These are phyloP conservation scores for Phytopythium delawarense DNA, from an alignment of 352 stramenopile species.

Conservation along the genomic window DNA sequence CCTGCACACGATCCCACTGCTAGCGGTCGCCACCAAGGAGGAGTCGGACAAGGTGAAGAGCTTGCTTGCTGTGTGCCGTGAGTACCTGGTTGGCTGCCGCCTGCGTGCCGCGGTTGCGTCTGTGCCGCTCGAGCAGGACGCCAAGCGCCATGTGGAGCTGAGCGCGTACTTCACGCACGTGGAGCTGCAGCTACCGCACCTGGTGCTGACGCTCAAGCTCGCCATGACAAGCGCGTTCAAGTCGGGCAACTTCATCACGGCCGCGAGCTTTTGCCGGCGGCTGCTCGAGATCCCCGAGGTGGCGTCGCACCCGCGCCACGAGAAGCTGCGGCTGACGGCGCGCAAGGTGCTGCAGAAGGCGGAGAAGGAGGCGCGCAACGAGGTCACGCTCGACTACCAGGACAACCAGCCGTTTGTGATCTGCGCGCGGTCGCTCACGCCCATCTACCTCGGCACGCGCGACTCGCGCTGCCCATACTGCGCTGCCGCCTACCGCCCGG, in stretches of 20 bases:
- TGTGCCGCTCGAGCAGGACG: slow-evolving; percentile 61
- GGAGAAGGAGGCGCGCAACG: slow-evolving; percentile 98
- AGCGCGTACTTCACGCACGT: slow-evolving; percentile 99
- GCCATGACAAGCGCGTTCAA: slow-evolving; percentile 99
- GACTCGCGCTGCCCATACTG: slow-evolving; percentile 95
- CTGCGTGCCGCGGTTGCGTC: slow-evolving; percentile 89
- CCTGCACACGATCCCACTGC: slow-evolving; percentile 93
- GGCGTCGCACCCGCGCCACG: slow-evolving; percentile 77
- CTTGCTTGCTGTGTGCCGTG: slow-evolving; percentile 93
- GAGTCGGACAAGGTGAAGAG: slow-evolving; percentile 94
- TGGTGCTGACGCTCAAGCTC: slow-evolving; percentile 98
- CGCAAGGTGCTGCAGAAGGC: slow-evolving; percentile 98
- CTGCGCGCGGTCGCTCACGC: slow-evolving; percentile 92
- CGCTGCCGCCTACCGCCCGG: slow-evolving; percentile 84
- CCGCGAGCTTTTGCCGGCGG: slow-evolving; percentile 97
- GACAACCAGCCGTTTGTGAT: slow-evolving; percentile 96
- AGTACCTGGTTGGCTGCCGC: slow-evolving; percentile 98
- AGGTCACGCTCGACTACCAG: slow-evolving; percentile 97
- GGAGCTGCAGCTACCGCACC: slow-evolving; percentile 96
- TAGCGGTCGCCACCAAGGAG: slow-evolving; percentile 90
- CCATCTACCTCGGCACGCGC: slow-evolving; percentile 92
- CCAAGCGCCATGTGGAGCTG: slow-evolving; percentile 94
- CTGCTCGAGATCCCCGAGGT: slow-evolving; percentile 98
- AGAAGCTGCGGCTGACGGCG: slow-evolving; percentile 94
- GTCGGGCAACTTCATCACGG: slow-evolving; percentile 99